phyloP scores from a whole-genome alignment of 2,329 filamentous ascomycete species.

The Trichophyton schoenleinii region DNA sequence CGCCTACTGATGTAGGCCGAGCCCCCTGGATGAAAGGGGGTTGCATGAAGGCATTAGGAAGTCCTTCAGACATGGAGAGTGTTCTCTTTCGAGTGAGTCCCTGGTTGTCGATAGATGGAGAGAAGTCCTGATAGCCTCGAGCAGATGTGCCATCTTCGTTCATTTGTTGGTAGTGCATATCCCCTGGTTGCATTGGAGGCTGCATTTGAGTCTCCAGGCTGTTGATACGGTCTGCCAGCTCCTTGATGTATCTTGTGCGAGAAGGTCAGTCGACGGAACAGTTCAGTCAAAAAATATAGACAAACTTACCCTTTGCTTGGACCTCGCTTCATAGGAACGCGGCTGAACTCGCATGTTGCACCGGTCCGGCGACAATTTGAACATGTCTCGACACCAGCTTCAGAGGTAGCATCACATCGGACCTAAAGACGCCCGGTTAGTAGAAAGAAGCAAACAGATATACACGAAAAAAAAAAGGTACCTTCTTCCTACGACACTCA shows the following conservation, averaged over 20 bases:
- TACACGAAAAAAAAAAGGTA: constrained; percentile 18
- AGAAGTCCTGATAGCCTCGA: constrained; percentile 40
- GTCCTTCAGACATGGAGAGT: constrained; percentile 38
- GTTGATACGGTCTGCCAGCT: constrained; percentile 72
- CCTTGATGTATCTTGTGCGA: constrained; percentile 64
- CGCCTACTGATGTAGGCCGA: constrained; percentile 15
- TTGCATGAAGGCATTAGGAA: constrained; percentile 32
- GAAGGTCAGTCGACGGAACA: constrained; percentile 6
- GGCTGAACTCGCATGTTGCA: constrained; percentile 71
- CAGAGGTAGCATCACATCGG: constrained; percentile 69
- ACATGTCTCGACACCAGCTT: constrained; percentile 60
- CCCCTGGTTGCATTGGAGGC: constrained; percentile 18
- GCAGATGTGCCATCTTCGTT: constrained; percentile 26
- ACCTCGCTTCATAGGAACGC: constrained; percentile 76
- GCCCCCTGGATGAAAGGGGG: constrained; percentile 19
- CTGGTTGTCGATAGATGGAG: constrained; percentile 37
- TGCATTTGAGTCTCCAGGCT: constrained; percentile 66
- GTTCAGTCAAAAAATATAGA: not conserved
- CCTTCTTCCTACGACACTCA: constrained; percentile 76
- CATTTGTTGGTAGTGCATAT: constrained; percentile 33
- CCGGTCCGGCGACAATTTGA: constrained; percentile 67
- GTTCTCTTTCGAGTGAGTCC: constrained; percentile 36
- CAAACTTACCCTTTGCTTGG: constrained; percentile 66
- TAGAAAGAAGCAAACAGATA: not conserved
- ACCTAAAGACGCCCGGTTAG: constrained; percentile 37